Conservation (phyloP, 495 filamentous ascomycete species). For the Aspergillus sparsus region DNA sequence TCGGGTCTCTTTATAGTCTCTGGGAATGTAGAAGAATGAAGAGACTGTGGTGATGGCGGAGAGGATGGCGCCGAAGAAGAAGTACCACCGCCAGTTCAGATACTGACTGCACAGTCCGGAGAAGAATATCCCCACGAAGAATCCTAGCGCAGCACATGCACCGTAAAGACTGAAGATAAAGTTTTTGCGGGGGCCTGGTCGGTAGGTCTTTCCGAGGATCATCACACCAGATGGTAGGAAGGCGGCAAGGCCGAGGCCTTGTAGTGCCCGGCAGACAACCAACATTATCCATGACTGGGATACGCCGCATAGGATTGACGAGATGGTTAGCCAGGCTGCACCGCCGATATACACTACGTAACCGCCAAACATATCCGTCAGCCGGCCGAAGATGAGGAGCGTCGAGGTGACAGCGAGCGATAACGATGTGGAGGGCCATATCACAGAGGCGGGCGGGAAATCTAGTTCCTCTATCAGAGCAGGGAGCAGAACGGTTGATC, state of each 20-base stretch:
- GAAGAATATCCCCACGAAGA: constrained; percentile 80
- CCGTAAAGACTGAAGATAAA: constrained; percentile 81
- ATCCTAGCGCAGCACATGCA: constrained; percentile 73
- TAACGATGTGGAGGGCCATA: constrained; percentile 81
- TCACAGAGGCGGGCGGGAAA: constrained; percentile 63
- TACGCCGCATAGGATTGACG: constrained; percentile 73
- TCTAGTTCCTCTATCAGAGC: constrained; percentile 61
- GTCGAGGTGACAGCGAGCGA: constrained; percentile 73
- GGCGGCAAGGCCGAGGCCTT: constrained; percentile 76
- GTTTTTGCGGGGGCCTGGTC: constrained; percentile 85
- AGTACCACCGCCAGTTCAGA: constrained; percentile 73
- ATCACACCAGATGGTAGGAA: constrained; percentile 77
- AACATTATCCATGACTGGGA: constrained; percentile 69
- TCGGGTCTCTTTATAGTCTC: constrained; percentile 55
- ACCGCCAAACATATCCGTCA: constrained; percentile 78
- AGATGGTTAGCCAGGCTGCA: constrained; percentile 69
- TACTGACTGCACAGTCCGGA: constrained; percentile 69
- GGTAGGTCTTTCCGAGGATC: constrained; percentile 77
- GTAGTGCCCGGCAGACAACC: constrained; percentile 72
- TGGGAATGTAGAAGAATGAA: constrained; percentile 67
- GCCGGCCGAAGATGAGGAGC: constrained; percentile 73
- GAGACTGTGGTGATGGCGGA: constrained; percentile 50
- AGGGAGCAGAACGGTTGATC: constrained; percentile 82
- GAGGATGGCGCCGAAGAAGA: constrained; percentile 69
- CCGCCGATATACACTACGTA: constrained; percentile 70